phyloP scores from a whole-genome alignment of 2,329 filamentous ascomycete genomes.

The Alternaria sp. region DNA sequence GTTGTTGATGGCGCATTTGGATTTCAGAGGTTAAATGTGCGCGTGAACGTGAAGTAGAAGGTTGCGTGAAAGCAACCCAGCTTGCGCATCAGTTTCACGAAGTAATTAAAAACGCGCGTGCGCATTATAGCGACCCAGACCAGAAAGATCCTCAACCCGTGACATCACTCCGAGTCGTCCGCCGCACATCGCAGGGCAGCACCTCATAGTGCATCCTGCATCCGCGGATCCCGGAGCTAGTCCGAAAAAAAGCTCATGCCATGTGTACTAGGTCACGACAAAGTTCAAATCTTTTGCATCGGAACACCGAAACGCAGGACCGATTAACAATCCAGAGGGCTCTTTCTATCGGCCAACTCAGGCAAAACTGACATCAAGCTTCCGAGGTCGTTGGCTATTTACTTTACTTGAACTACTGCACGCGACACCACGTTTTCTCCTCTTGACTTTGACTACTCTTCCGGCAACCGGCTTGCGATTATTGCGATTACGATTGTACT shows the following conservation, averaged over 20 bases:
- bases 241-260: neutral
- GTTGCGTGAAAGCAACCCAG: neutral
- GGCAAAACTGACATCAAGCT: neutral
- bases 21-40: neutral
- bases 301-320: neutral
- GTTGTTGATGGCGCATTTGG: neutral
- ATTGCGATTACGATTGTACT: neutral
- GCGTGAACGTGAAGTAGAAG: neutral
- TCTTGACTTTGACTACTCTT: neutral
- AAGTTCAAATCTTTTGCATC: neutral
- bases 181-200: neutral
- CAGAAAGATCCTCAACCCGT: neutral
- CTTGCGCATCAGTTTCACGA: neutral
- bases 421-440: neutral
- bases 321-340: neutral
- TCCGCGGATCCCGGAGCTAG: conserved; percentile 13
- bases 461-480: neutral
- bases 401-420: neutral
- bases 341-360: neutral
- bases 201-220: neutral
- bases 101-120: neutral
- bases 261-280: neutral
- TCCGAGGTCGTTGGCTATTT: neutral
- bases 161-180: conserved; percentile 4
- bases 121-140: neutral